These are phyloP conservation scores for Salix caprea DNA, from an alignment of 345 rosid species.

Conservation along the genomic window DNA sequence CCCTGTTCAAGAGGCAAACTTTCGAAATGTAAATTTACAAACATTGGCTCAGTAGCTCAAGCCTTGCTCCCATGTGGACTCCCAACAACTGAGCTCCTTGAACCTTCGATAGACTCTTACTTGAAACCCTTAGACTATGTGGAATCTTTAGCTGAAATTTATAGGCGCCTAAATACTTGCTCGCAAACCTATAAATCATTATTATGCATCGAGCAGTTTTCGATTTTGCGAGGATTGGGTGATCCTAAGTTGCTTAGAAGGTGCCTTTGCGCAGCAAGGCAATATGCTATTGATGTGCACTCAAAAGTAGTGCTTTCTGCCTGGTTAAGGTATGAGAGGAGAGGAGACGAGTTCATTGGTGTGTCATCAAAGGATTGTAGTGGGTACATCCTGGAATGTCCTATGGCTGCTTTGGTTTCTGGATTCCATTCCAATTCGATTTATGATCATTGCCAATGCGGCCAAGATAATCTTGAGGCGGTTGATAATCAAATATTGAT, in stretches of 20 bases:
- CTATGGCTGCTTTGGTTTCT: conserved; percentile 42
- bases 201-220: conserved; percentile 60
- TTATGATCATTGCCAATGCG: conserved; percentile 43
- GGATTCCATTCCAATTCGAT: conserved; percentile 44
- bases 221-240: conserved; percentile 52
- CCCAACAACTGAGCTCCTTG: conserved; percentile 59
- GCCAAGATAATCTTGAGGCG: conserved; percentile 10
- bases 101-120: conserved; percentile 66
- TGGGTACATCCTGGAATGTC: conserved; percentile 57
- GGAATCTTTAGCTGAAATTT: conserved; percentile 58
- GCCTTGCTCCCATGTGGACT: conserved; percentile 56
- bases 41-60: conserved; percentile 38
- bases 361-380: conserved; percentile 51
- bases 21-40: conserved; percentile 41
- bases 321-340: conserved; percentile 82
- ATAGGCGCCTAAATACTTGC: conserved; percentile 50
- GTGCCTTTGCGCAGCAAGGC: conserved; percentile 65
- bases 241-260: conserved; percentile 77
- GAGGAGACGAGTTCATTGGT: conserved; percentile 63
- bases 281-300: conserved; percentile 60
- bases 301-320: conserved; percentile 73
- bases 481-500: conserved; percentile 3
- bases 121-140: conserved; percentile 63
- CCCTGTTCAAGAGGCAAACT: conserved; percentile 38
- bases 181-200: conserved; percentile 35